phyloP scores from a whole-genome alignment of 257 asterid genomes.

The Salvia hispanica region DNA sequence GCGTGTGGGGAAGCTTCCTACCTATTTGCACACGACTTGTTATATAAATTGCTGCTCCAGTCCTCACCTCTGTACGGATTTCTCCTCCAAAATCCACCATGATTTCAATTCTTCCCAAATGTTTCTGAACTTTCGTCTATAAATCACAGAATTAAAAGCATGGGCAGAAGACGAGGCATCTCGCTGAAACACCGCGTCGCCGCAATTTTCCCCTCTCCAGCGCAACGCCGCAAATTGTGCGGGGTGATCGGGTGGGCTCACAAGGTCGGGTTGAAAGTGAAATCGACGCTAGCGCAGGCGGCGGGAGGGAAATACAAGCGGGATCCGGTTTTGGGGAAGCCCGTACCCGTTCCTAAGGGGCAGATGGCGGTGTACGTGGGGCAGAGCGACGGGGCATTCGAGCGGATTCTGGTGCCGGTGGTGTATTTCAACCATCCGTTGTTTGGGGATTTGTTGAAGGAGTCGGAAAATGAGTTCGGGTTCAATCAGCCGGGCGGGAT shows the following conservation, averaged over 20 bases:
- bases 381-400: slow-evolving; percentile 47
- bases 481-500: slow-evolving; percentile 75
- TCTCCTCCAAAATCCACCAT: neutral
- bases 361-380: slow-evolving; percentile 74
- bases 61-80: neutral
- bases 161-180: slow-evolving; percentile 60
- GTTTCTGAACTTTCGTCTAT: neutral
- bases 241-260: slow-evolving; percentile 48
- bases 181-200: slow-evolving; percentile 48
- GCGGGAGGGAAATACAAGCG: slow-evolving; percentile 42
- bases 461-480: slow-evolving; percentile 72
- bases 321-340: slow-evolving; percentile 33
- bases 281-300: slow-evolving; percentile 33
- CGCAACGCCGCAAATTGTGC: slow-evolving; percentile 28
- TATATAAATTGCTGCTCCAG: slow-evolving; percentile 1
- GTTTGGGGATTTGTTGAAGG: slow-evolving; percentile 60
- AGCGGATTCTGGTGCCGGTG: slow-evolving; percentile 70
- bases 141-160: neutral
- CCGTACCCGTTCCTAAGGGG: slow-evolving; percentile 59
- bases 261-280: slow-evolving; percentile 45
- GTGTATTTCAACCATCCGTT: slow-evolving; percentile 69
- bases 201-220: slow-evolving; percentile 36
- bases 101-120: neutral
- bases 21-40: slow-evolving; percentile 4
- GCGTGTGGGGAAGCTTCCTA: slow-evolving; percentile 19